These are phyloP conservation scores for Heterobasidion parviporum DNA, from an alignment of 1,284 basidiomycete species.

Conservation along the genomic window DNA sequence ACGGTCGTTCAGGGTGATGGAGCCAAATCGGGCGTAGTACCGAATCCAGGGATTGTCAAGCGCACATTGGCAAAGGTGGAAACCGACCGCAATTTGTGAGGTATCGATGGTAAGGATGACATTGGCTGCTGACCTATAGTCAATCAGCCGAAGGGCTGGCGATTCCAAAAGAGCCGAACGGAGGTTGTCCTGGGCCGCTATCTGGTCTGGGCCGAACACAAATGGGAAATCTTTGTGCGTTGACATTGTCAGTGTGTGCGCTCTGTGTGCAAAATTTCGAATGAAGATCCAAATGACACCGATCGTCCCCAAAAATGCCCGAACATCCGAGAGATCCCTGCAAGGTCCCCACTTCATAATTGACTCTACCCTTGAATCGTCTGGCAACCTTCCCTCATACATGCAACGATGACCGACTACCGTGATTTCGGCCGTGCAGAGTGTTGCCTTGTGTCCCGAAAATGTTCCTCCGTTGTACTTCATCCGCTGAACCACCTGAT, in stretches of 20 bases:
- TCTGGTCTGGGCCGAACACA: slow-evolving; percentile 12
- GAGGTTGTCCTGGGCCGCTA: slow-evolving; percentile 10
- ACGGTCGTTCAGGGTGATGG: slow-evolving; percentile 25
- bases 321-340: slow-evolving; percentile 1
- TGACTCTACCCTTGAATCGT: slow-evolving; percentile 3
- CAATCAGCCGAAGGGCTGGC: slow-evolving; percentile 19
- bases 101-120: slow-evolving; percentile 26
- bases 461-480: slow-evolving; percentile 18
- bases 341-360: slow-evolving; percentile 17
- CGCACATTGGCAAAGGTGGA: slow-evolving; percentile 20
- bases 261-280: slow-evolving; percentile 10
- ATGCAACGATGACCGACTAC: slow-evolving; percentile 21
- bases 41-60: background rate
- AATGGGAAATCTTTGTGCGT: slow-evolving; percentile 11
- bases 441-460: slow-evolving; percentile 13
- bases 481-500: slow-evolving; percentile 21
- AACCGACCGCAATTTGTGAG: slow-evolving; percentile 23
- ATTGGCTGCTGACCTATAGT: slow-evolving; percentile 16
- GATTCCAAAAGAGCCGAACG: slow-evolving; percentile 13
- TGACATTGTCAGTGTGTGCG: slow-evolving; percentile 8
- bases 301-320: slow-evolving; percentile 6
- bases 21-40: slow-evolving; percentile 15
- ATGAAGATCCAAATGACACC: slow-evolving; percentile 16
- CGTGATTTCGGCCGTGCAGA: slow-evolving; percentile 11
- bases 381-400: slow-evolving; percentile 14